phyloP scores from a whole-genome alignment of 1,284 basidiomycete species.

The Peniophora sp. region DNA sequence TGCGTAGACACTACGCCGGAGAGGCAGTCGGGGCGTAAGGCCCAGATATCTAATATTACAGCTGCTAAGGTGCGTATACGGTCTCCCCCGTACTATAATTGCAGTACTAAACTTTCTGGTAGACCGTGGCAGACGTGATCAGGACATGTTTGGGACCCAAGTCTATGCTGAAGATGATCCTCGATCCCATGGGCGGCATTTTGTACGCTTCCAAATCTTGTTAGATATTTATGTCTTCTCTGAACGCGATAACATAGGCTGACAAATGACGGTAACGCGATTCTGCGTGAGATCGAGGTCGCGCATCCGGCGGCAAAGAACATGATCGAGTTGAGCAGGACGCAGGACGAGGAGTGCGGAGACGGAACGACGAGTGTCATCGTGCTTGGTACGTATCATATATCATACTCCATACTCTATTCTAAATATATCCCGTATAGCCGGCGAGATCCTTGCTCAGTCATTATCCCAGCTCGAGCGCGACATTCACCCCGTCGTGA shows the following conservation, averaged over 20 bases:
- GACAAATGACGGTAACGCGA: conserved; percentile 97
- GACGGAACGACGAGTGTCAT: conserved; percentile 98
- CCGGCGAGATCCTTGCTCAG: conserved; percentile 98
- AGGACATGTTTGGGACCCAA: conserved; percentile 96
- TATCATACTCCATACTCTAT: neutral
- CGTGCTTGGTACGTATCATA: conserved; percentile 87
- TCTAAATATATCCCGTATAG: conserved; percentile 30
- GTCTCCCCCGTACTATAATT: neutral
- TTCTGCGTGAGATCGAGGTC: conserved; percentile 95
- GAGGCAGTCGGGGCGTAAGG: conserved; percentile 90
- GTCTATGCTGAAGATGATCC: conserved; percentile 99
- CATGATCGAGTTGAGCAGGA: conserved; percentile 97
- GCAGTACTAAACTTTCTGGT: conserved; percentile 8
- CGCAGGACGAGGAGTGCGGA: conserved; percentile 98
- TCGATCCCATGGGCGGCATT: conserved; percentile 97
- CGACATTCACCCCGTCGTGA: conserved; percentile 97
- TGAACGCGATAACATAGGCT: conserved; percentile 42
- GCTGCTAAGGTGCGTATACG: conserved; percentile 77
- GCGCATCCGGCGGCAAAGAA: conserved; percentile 98
- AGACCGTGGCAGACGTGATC: conserved; percentile 99
- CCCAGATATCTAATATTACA: conserved; percentile 95
- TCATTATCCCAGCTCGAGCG: conserved; percentile 89
- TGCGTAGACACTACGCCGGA: conserved; percentile 83
- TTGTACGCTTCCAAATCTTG: conserved; percentile 44
- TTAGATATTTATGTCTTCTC: neutral